Percentiles rank a stretch among this genome's conserved stretches.
Evolutionary conservation across 2,329 filamentous ascomycete species (phyloP).

Genomic region (Alternaria triticina): DNA sequence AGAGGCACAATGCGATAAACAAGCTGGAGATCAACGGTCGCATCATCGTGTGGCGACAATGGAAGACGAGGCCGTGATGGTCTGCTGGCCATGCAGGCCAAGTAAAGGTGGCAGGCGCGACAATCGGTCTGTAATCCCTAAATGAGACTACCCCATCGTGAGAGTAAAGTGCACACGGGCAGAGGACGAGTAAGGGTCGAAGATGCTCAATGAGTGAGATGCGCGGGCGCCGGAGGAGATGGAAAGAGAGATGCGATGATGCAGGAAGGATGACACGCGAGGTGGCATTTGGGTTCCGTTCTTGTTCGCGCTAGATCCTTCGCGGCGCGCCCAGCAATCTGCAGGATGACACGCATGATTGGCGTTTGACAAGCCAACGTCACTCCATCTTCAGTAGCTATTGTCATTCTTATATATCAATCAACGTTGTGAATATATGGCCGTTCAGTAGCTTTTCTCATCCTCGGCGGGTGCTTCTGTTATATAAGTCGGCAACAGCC

Average conservation of each 20-base stretch:
- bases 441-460: background rate
- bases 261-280: background rate
- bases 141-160: background rate
- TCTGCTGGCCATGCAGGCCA: background rate
- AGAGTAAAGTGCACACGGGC: fast-evolving
- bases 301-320: constrained; percentile 2
- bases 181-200: no score
- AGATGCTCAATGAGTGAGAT: background rate
- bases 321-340: background rate
- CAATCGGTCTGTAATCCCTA: background rate
- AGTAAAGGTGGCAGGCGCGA: background rate
- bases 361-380: background rate
- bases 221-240: background rate
- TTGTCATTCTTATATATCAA: background rate
- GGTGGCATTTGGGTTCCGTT: background rate
- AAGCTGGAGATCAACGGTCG: background rate
- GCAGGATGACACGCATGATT: background rate
- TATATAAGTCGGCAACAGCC: background rate
- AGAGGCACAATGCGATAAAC: fast-evolving
- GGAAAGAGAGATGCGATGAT: background rate
- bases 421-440: background rate
- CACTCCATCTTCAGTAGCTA: background rate
- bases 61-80: background rate
- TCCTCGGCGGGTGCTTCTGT: fast-evolving
- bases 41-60: background rate